Base-by-base conservation (phyloP, 768 basidiomycete species). In the Daedaleopsis nitida region DNA sequence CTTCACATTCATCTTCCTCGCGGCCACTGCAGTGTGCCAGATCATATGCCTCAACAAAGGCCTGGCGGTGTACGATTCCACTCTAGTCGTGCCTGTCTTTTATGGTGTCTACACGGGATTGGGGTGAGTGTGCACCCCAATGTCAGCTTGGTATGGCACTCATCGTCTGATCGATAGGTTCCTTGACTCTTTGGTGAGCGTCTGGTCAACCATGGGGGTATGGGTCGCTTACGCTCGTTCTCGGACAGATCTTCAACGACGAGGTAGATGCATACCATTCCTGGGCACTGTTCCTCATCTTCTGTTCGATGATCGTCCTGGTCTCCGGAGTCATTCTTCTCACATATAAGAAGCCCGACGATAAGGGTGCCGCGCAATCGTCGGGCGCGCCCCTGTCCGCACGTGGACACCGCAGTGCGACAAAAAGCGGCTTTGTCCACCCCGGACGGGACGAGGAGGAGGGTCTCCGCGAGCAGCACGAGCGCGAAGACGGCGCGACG, bases 11-110 rank as follows among this genome's bases (percentile, higher is more conserved):
- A 70, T 76, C 14, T 70, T 83, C 52, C 65, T 84, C 19, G 81
- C 80, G 5, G 70, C 84, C 48, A 94, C 94, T 0, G 95, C 94
- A 3, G 86, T 98, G 35, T 75, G 88, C 51, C 96, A 98, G 72
- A 96, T 98, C 58, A 86, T 94, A 45, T 96, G 94, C 72, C 80
- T 98, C 44, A 96, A 98, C 70, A 87, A 89, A 44, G 95, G 91
- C 7, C 79, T 96, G n/a, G 86, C 86, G 69, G 88, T 92, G 10
- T 96, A 96, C 66, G 95, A 94, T 69, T 92, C 91, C 17, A 93
- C 92, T 0, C 75, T 97, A 0, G 94, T 97, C 17, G 95, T 97
- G 0, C 96, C 96, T 0, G 88, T 96, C 14, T 97, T 98, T 72
- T 98, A 96, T 70, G 94, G 94, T 11, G 87, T 94, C 11, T 96